phyloP scores from a whole-genome alignment of 2,329 filamentous ascomycete species.

The Ophiostoma australiae region DNA sequence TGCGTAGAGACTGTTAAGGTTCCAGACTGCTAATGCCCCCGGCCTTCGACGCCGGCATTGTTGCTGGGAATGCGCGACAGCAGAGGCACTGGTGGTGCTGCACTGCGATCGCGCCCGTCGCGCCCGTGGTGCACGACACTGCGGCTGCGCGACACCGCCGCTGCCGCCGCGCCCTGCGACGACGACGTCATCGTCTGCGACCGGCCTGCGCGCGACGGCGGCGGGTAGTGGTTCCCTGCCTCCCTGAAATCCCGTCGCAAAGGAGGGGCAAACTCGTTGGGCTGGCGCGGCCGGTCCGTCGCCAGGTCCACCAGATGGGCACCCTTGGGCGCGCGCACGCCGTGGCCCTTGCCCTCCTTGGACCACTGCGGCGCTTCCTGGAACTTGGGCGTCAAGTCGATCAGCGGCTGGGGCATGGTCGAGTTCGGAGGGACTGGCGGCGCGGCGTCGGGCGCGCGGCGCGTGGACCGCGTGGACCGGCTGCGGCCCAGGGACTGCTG shows the following conservation, averaged over 20 bases:
- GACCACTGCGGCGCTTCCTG: conserved; percentile 58
- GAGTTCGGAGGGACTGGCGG: background rate
- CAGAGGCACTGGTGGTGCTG: conserved; percentile 24
- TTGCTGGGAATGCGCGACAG: conserved; percentile 18
- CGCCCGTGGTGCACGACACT: conserved; percentile 20
- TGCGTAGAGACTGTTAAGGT: too few species aligned
- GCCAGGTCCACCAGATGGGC: conserved; percentile 47
- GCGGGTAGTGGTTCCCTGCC: background rate
- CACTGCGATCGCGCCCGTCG: background rate
- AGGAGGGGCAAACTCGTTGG: background rate
- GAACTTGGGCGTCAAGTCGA: conserved; percentile 63
- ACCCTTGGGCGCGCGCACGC: conserved; percentile 40
- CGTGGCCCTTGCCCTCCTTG: conserved; percentile 49
- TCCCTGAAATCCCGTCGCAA: background rate
- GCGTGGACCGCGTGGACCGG: conserved; percentile 14
- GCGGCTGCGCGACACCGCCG: conserved; percentile 20
- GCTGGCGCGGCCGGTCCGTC: conserved; percentile 29
- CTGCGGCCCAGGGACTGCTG: conserved; percentile 20
- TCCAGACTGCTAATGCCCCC: background rate
- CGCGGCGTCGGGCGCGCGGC: background rate
- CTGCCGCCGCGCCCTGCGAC: conserved; percentile 21
- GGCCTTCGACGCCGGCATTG: conserved; percentile 1
- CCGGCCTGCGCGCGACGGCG: conserved; percentile 16
- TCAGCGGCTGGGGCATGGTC: conserved; percentile 51
- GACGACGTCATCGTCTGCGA: conserved; percentile 27